These are phyloP conservation scores for Hermanozyma aechmeae DNA, from an alignment of 805 yeast genomes.

Conservation along the genomic window DNA sequence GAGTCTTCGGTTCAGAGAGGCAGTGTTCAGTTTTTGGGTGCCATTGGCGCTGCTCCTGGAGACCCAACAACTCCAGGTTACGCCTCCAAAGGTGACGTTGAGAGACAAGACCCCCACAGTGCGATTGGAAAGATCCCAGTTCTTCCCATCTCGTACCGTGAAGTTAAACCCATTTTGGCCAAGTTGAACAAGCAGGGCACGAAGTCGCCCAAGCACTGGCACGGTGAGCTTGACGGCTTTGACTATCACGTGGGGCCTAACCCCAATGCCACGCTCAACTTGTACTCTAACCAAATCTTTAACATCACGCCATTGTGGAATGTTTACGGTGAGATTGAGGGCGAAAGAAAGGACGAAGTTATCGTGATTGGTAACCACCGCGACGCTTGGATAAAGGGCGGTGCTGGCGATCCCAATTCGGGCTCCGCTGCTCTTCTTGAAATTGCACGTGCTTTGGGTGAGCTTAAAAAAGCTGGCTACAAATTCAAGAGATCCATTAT, in stretches of 20 bases:
- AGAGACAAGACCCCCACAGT: slow-evolving; percentile 40
- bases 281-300: slow-evolving; percentile 54
- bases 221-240: slow-evolving; percentile 28
- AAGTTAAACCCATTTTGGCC: slow-evolving; percentile 53
- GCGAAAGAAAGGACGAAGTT: slow-evolving; percentile 42
- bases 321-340: slow-evolving; percentile 53
- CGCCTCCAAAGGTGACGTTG: slow-evolving; percentile 38
- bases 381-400: slow-evolving; percentile 75
- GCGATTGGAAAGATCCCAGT: slow-evolving; percentile 61
- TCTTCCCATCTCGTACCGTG: slow-evolving; percentile 57
- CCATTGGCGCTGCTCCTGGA: slow-evolving; percentile 48
- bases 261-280: slow-evolving; percentile 32
- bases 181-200: slow-evolving; percentile 52
- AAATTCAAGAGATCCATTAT: slow-evolving; percentile 62
- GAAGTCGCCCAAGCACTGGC: slow-evolving; percentile 31
- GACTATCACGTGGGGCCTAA: slow-evolving; percentile 48
- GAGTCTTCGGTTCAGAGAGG: slow-evolving; percentile 54
- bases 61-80: slow-evolving; percentile 74
- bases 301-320: slow-evolving; percentile 54
- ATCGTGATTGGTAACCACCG: slow-evolving; percentile 68
- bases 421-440: slow-evolving; percentile 63
- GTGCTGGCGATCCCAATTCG: slow-evolving; percentile 73
- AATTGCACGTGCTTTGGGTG: slow-evolving; percentile 50
- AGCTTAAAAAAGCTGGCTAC: slow-evolving; percentile 52
- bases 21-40: slow-evolving; percentile 47